Evolutionary conservation across 2,329 filamentous ascomycete genomes (phyloP).

Genomic region (Xylariaceae sp.): DNA sequence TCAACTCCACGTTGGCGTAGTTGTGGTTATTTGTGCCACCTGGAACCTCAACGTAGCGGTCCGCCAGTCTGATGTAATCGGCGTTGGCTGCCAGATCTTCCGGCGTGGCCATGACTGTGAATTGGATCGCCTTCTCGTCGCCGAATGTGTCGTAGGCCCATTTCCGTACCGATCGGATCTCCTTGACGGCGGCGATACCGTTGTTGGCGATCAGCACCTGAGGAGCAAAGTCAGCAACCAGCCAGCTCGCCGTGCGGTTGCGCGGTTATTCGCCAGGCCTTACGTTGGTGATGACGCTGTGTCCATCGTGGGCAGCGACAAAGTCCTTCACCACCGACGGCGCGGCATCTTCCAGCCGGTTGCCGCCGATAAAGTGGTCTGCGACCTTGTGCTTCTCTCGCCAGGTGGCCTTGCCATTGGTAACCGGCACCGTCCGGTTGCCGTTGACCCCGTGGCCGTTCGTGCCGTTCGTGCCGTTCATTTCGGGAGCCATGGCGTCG

Average conservation of each 20-base stretch:
- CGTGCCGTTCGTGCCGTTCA: conserved; percentile 11
- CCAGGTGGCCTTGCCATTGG: conserved; percentile 58
- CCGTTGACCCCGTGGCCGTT: conserved; percentile 32
- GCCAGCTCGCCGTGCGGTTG: background rate
- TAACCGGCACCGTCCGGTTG: conserved; percentile 39
- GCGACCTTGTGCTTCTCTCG: conserved; percentile 76
- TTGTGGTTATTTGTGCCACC: conserved; percentile 99
- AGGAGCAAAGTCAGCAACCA: conserved; percentile 3
- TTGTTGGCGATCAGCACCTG: conserved; percentile 99
- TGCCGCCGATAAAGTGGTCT: conserved; percentile 94
- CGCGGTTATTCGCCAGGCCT: conserved; percentile 29
- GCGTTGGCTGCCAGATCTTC: conserved; percentile 97
- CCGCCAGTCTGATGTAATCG: conserved; percentile 99
- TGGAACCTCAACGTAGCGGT: conserved; percentile 98
- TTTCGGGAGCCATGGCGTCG: conserved; percentile 17
- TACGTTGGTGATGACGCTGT: conserved; percentile 98
- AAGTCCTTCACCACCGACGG: conserved; percentile 93
- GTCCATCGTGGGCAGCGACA: conserved; percentile 78
- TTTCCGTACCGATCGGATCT: conserved; percentile 98
- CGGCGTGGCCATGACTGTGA: conserved; percentile 98
- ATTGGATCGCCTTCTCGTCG: conserved; percentile 96
- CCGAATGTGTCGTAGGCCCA: conserved; percentile 99
- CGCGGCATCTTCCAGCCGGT: conserved; percentile 72
- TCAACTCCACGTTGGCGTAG: conserved; percentile 98
- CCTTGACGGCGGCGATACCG: conserved; percentile 98